phyloP scores from a whole-genome alignment of 179 eudicot species.

The Beta lomatogona region DNA sequence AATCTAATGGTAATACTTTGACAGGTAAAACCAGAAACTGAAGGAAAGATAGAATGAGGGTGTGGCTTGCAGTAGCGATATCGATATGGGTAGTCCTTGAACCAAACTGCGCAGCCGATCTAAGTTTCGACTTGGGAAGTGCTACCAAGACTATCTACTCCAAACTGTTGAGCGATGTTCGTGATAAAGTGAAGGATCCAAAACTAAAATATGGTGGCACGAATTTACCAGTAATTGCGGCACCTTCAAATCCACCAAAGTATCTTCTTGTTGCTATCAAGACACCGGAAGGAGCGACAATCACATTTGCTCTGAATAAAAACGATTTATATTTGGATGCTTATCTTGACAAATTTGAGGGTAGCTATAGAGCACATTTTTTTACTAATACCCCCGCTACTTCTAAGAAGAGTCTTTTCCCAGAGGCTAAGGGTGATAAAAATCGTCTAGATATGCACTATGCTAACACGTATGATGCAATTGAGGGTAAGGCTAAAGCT shows the following conservation, averaged over 20 bases:
- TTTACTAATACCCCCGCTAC: not conserved
- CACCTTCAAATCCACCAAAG: not conserved
- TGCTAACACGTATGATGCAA: not conserved
- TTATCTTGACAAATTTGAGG: not conserved
- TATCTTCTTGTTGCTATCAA: not conserved
- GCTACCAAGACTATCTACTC: not conserved
- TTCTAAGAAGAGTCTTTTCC: not conserved
- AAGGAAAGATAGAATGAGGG: not conserved
- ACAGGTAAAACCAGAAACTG: too few relatives aligned
- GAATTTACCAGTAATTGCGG: not conserved
- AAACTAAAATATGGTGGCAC: constrained; percentile 1
- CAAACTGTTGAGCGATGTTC: not conserved
- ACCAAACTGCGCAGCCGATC: not conserved
- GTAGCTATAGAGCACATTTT: not conserved
- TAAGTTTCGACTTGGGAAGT: not conserved
- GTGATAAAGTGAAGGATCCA: not conserved
- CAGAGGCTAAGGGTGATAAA: constrained; percentile 5
- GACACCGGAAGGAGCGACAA: not conserved
- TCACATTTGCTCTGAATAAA: not conserved
- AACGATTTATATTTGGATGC: not conserved
- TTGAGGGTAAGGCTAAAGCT: not conserved
- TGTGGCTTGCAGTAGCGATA: not conserved
- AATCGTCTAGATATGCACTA: not conserved
- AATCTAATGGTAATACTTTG: not conserved
- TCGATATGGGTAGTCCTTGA: not conserved